Percentiles rank a stretch among this genome's conserved stretches.
phyloP scores from a whole-genome alignment of 2,329 filamentous ascomycete genomes.

The Colletotrichum gigasporum region DNA sequence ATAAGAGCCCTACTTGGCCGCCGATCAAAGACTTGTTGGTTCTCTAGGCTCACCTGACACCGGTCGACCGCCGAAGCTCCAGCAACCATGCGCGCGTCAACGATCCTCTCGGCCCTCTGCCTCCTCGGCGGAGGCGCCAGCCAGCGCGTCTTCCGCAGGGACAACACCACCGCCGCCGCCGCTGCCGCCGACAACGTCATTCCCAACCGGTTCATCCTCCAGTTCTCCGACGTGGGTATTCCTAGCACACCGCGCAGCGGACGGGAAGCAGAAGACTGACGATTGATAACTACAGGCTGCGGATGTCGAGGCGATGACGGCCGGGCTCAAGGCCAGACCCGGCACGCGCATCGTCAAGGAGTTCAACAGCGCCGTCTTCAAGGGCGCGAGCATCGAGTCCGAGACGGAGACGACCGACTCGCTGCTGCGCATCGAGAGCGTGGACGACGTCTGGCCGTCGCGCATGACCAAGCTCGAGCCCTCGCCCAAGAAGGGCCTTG shows the following conservation, averaged over 20 bases:
- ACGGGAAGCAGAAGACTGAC: no score
- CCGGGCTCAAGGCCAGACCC: not conserved
- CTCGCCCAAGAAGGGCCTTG: not conserved
- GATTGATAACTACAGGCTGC: not conserved
- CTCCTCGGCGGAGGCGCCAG: not conserved
- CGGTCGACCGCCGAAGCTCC: not conserved
- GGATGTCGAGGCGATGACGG: not conserved
- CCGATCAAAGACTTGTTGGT: not conserved
- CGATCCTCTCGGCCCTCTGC: not conserved
- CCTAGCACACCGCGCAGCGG: not conserved
- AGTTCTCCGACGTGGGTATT: not conserved
- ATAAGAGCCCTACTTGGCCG: not conserved
- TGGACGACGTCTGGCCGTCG: conserved; percentile 14
- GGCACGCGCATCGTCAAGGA: not conserved
- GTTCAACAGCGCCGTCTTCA: conserved; percentile 13
- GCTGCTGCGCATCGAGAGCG: not conserved
- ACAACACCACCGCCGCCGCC: not conserved
- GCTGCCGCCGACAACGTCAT: not conserved
- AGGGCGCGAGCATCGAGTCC: not conserved
- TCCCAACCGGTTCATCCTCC: conserved; percentile 5
- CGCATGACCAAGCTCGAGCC: conserved; percentile 1
- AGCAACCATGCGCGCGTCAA: conserved; percentile 6
- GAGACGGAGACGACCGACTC: not conserved
- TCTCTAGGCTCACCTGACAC: not conserved
- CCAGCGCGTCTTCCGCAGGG: not conserved